Evolutionary conservation across 1,284 basidiomycete genomes (phyloP).

Genomic region (Porodaedalea pini): DNA sequence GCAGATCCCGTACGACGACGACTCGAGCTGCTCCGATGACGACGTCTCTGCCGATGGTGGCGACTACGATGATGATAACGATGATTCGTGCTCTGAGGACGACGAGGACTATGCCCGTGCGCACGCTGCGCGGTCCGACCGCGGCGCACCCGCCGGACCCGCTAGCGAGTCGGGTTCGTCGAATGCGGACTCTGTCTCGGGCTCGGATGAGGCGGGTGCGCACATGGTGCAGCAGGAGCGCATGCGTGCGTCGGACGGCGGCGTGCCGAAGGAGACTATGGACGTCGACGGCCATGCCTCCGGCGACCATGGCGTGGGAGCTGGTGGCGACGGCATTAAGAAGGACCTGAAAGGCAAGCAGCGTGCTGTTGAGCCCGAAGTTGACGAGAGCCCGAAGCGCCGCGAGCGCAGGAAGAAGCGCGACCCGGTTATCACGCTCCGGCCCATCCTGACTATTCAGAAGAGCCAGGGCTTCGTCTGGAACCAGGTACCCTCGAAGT

Average conservation of each 20-base stretch:
- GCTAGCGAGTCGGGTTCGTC: slow-evolving; percentile 24
- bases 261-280: slow-evolving; percentile 16
- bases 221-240: neutral
- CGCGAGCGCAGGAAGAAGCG: slow-evolving; percentile 55
- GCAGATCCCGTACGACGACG: slow-evolving; percentile 66
- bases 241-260: neutral
- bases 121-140: slow-evolving; percentile 28
- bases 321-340: slow-evolving; percentile 29
- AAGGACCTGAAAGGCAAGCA: slow-evolving; percentile 76
- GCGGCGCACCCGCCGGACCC: slow-evolving; percentile 35
- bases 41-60: slow-evolving; percentile 58
- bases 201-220: slow-evolving; percentile 8
- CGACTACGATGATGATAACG: slow-evolving; percentile 16
- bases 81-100: slow-evolving; percentile 13
- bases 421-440: slow-evolving; percentile 55
- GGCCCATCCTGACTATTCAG: slow-evolving; percentile 80
- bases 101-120: slow-evolving; percentile 47
- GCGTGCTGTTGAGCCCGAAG: slow-evolving; percentile 60
- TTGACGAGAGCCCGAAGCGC: slow-evolving; percentile 32
- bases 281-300: slow-evolving; percentile 29
- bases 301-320: slow-evolving; percentile 36
- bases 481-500: slow-evolving; percentile 62
- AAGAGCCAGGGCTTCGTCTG: slow-evolving; percentile 83
- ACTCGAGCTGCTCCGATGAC: slow-evolving; percentile 44
- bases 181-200: neutral